Base-by-base conservation (phyloP, 2,329 filamentous ascomycete genomes). In the Trichoderma atroviride region DNA sequence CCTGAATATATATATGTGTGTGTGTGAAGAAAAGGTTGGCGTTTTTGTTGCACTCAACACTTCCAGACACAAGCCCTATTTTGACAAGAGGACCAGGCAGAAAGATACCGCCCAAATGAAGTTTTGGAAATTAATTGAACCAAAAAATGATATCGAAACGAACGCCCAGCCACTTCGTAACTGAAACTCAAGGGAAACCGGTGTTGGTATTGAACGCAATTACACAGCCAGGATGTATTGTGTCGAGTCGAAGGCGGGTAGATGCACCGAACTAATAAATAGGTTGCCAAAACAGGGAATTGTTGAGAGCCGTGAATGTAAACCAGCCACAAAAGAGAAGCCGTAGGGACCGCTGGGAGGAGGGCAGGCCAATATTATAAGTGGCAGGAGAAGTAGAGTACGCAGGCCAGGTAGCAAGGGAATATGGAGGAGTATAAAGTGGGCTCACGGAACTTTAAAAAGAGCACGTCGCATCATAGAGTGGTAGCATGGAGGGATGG, bases 251-350 rank as follows among this genome's bases (percentile, higher is more conserved):
- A 78, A 3, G 75, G 78, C 75, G 74, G 71, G 74, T 74, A 76
- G 71, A 75, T 75, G 77, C 76, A 76, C 77, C 79, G 77, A 37
- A 31, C 63, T 58, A 66, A 78, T 75, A 27, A 2, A 27, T 75
- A n/a, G 78, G 75, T 75, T 71, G 73, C 80, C 80, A 76, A 76
- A 80, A 79, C 75, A 75, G 78, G 79, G 76, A 80, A 80, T 80
- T 76, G 75, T 74, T 78, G 77, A 77, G 76, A 78, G 73, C 40
- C 56, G 65, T 52, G 7, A 11, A 33, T n/a, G 33, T 67, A 13
- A 33, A 61, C 29, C 29, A 24, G 50, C n/a, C 33, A 50, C 37
- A 33, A 33, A 43, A 59, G 22, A 22, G 14, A 50, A 57, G 63
- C 33, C 35, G 37, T 43, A 31, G 29, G 27, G 29, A 19, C 55